Base-by-base conservation (phyloP, 306 rosid genomes). In the Quercus glauca region DNA sequence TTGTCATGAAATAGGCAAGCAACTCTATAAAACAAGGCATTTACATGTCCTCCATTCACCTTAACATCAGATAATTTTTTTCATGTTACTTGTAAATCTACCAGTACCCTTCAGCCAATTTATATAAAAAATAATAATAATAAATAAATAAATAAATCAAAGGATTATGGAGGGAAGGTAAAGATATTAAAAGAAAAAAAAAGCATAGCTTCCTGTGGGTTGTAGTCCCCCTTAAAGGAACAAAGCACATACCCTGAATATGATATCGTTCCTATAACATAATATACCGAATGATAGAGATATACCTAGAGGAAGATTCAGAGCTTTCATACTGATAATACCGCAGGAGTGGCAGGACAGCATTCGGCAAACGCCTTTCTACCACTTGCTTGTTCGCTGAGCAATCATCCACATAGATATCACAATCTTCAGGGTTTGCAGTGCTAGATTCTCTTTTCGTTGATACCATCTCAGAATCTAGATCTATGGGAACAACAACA, bases 281-380 rank as follows among this genome's bases (percentile, higher is more conserved):
- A 71, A 79, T 56, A 76, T 69, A 57, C 75, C 4, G 71, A 74
- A 77, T 12, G 77, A 80, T 53, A n/a, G 86, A 55, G 64, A 73
- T 79, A 49, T 90, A 96, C 99, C 99, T 96, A 81, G 92, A 89
- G 78, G 99, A 93, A 77, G 99, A 93, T 65, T 96, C 99, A 65
- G 99, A 96, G 85, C 99, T 96, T 91, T 93, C 99, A 82, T 93
- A 93, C 79, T 96, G 99, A 88, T 77, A 84, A 83, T 83, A 55
- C 37, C 98, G 97, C 82, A 96, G 86, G 74, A 93, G 93, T 52
- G 99, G 98, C 55, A 91, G 80, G 79, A 93, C 90, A 63, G 96
- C 94, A 86, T 83, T 93, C 23, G 98, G 97, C 5, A 90, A 86
- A 59, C 93, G 92, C 83, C 72, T 90, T 53, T 92, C 97, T 67